phyloP scores from a whole-genome alignment of 139 green algal genomes.

The Micromonas commoda region DNA sequence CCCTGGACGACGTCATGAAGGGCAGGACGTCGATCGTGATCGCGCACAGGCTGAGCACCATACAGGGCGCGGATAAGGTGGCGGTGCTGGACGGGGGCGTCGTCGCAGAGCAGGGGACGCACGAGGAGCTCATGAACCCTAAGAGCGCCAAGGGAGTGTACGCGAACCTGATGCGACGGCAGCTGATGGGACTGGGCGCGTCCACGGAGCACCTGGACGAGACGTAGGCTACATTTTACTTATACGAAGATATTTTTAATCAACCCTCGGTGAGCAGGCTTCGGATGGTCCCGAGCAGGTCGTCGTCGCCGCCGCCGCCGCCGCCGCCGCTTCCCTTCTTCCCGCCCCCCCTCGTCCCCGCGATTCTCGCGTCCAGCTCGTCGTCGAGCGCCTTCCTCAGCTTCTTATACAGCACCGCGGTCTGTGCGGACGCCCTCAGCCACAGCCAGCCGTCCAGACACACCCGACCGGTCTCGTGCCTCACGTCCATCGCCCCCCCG shows the following conservation, averaged over 20 bases:
- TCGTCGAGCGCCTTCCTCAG: slow-evolving; percentile 61
- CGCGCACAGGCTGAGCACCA: slow-evolving; percentile 74
- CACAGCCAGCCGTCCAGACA: slow-evolving; percentile 66
- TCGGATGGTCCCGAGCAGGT: neutral
- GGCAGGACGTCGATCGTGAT: slow-evolving; percentile 56
- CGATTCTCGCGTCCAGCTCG: slow-evolving; percentile 12
- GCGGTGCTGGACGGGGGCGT: slow-evolving; percentile 45
- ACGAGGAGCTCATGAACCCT: slow-evolving; percentile 52
- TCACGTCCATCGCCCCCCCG: slow-evolving; percentile 54
- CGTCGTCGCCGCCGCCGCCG: neutral
- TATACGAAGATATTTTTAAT: neutral
- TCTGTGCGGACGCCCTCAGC: slow-evolving; percentile 46
- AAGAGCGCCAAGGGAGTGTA: neutral
- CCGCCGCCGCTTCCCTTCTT: neutral
- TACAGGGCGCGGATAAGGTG: slow-evolving; percentile 66
- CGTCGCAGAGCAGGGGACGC: slow-evolving; percentile 52
- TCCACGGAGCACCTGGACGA: neutral
- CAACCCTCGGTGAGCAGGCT: neutral
- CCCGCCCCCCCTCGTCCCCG: neutral
- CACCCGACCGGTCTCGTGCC: slow-evolving; percentile 51
- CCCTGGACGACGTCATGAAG: slow-evolving; percentile 4
- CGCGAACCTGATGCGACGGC: neutral
- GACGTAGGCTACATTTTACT: neutral
- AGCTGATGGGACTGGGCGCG: neutral
- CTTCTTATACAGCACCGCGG: slow-evolving; percentile 80